Base-by-base conservation (phyloP, 306 rosid genomes). In the Malus orientalis region DNA sequence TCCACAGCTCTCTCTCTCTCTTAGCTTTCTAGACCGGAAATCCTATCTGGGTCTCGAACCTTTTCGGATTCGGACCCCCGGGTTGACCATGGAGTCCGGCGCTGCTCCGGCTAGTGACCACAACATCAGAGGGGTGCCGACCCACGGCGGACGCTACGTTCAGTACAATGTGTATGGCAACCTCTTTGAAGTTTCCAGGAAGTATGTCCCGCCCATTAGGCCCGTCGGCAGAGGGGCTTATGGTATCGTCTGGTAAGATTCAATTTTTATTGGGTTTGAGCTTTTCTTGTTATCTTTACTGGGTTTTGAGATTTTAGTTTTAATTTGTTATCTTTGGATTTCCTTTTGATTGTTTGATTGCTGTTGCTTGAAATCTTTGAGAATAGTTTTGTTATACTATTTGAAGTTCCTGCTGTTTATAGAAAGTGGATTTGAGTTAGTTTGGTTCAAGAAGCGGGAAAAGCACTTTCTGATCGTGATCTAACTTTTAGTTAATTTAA, bases 211-310 rank as follows among this genome's bases (percentile, higher is more conserved):
- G 69, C 98, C 98, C 8, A 86, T 95, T 69, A 86, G 96, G 38
- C 98, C 98, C 12, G 92, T 95, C 42, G 98, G 98, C 8, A 89
- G 97, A 89, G 97, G 98, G 6, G 98, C 98, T 81, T 86, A 89
- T 80, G 98, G 97, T 71, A 87, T 95, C 77, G 98, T 90, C 79
- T 95, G 98, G 97, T 95, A 83, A 83, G 91, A 23, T 53, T 45
- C 47, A 23, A 62, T 45, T 47, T 72, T 68, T 69, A 12, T 22
- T 73, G 74, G 67, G 65, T 57, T 67, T 36, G 16, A 23, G 67
- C 38, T 61, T 76, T 49, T 59, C 53, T 80, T 78, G 32, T 13
- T 79, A 23, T 51, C 2, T 54, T 78, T 45, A 33, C 1, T 33
- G 42, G 42, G 42, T 38, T 38, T 38, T 38, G 10, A 38, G 42